A percentile compares a stretch with the other conserved stretches of the same genome.
phyloP scores from a whole-genome alignment of 495 filamentous ascomycete species.

The Neurospora intermedia region DNA sequence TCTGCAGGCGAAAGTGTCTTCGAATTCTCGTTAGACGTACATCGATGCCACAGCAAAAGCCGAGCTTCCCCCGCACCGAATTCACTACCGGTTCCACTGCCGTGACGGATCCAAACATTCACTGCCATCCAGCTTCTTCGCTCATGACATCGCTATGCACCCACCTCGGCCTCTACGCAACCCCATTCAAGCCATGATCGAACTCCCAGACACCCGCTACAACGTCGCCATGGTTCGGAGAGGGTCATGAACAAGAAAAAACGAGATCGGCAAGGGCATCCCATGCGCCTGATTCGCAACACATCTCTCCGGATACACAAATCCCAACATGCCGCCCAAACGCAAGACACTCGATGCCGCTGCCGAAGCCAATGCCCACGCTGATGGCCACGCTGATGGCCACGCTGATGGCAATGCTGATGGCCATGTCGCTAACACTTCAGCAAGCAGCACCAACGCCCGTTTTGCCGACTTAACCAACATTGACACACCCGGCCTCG shows the following conservation, averaged over 20 bases:
- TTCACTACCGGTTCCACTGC: not conserved
- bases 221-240: not conserved
- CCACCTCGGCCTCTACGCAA: not conserved
- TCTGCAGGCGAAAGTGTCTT: too few species aligned
- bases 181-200: not conserved
- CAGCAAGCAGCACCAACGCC: not conserved
- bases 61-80: not conserved
- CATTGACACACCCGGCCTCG: conserved; percentile 10
- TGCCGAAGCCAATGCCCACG: not conserved
- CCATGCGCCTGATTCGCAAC: not conserved
- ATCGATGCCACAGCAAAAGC: not conserved
- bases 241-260: not conserved
- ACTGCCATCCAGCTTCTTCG: not conserved
- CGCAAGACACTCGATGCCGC: conserved; percentile 11
- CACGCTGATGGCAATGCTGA: not conserved
- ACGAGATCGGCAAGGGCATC: not conserved
- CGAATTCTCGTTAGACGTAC: too few species aligned
- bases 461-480: conserved; percentile 2
- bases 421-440: not conserved
- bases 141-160: not conserved
- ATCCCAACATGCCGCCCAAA: conserved; percentile 13
- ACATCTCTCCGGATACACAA: not conserved
- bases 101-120: not conserved
- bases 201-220: not conserved
- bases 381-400: not conserved